Evolutionary conservation across 768 basidiomycete species (phyloP).

Genomic region (Mycena filopes): DNA sequence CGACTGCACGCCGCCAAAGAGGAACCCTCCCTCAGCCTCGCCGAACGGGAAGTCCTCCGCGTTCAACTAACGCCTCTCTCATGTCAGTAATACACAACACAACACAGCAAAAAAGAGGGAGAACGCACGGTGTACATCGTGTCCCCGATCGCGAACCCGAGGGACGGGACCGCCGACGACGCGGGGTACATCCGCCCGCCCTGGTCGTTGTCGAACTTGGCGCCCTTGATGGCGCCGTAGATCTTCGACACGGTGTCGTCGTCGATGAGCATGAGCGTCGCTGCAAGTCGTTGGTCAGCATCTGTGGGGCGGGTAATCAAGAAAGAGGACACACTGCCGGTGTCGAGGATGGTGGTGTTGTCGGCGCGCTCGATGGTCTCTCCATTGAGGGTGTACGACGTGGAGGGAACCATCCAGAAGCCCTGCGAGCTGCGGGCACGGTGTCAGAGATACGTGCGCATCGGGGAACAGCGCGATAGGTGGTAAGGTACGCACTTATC

Average conservation of each 20-base stretch:
- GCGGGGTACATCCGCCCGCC: constrained; percentile 51
- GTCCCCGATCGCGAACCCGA: constrained; percentile 48
- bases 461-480: neutral
- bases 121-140: constrained; percentile 38
- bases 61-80: constrained; percentile 35
- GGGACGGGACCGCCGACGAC: constrained; percentile 41
- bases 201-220: constrained; percentile 44
- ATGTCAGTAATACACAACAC: too few relatives aligned
- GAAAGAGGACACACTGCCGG: constrained; percentile 42
- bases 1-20: constrained; percentile 37
- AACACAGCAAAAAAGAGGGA: too few relatives aligned
- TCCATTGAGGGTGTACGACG: constrained; percentile 37
- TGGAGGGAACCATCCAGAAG: constrained; percentile 51
- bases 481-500: constrained; percentile 24
- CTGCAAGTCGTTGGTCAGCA: neutral
- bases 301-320: neutral
- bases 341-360: constrained; percentile 50
- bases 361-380: constrained; percentile 35
- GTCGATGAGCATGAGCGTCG: constrained; percentile 38
- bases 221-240: constrained; percentile 49
- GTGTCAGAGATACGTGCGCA: neutral
- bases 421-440: constrained; percentile 43
- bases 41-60: constrained; percentile 38
- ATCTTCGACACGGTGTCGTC: constrained; percentile 45
- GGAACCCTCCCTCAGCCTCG: constrained; percentile 35